Percentiles rank a stretch among this genome's conserved stretches.
phyloP scores from a whole-genome alignment of 2,329 filamentous ascomycete genomes.

The Lachnellula suecica region DNA sequence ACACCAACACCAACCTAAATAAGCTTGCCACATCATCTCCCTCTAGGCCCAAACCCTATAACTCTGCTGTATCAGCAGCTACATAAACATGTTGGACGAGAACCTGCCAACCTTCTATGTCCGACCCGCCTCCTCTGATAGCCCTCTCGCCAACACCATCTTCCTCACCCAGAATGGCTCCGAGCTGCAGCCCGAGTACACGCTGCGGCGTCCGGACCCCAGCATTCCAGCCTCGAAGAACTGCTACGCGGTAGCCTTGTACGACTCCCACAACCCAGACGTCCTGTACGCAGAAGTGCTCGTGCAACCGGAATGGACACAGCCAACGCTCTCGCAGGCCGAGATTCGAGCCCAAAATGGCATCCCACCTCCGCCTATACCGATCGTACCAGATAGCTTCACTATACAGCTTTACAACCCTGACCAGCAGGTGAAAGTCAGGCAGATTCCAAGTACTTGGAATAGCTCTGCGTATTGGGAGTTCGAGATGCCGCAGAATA shows the following conservation, averaged over 20 bases:
- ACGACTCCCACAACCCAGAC: slow-evolving; percentile 77
- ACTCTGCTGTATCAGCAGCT: slow-evolving; percentile 15
- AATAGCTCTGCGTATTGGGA: slow-evolving; percentile 81
- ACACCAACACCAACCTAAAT: slow-evolving; percentile 7
- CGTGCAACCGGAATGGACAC: slow-evolving; percentile 81
- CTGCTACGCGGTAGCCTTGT: slow-evolving; percentile 82
- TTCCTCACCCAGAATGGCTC: slow-evolving; percentile 71
- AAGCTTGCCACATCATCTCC: not conserved
- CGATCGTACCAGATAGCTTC: slow-evolving; percentile 76
- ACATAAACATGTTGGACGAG: slow-evolving; percentile 77
- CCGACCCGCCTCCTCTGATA: slow-evolving; percentile 46
- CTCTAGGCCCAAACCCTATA: not conserved
- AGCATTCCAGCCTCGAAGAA: slow-evolving; percentile 68
- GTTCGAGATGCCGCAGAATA: slow-evolving; percentile 86
- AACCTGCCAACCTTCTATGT: slow-evolving; percentile 77
- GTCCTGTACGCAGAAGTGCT: slow-evolving; percentile 87
- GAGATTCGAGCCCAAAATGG: slow-evolving; percentile 73
- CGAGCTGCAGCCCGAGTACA: slow-evolving; percentile 76
- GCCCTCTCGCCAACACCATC: slow-evolving; percentile 53
- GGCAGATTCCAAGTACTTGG: slow-evolving; percentile 73
- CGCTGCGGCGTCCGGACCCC: slow-evolving; percentile 75
- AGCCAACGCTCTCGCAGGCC: slow-evolving; percentile 77
- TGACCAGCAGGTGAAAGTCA: slow-evolving; percentile 75
- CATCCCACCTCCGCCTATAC: slow-evolving; percentile 62
- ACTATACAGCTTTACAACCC: slow-evolving; percentile 91